Evolutionary conservation across 768 basidiomycete genomes (phyloP).

Genomic region (Serendipita sp.): DNA sequence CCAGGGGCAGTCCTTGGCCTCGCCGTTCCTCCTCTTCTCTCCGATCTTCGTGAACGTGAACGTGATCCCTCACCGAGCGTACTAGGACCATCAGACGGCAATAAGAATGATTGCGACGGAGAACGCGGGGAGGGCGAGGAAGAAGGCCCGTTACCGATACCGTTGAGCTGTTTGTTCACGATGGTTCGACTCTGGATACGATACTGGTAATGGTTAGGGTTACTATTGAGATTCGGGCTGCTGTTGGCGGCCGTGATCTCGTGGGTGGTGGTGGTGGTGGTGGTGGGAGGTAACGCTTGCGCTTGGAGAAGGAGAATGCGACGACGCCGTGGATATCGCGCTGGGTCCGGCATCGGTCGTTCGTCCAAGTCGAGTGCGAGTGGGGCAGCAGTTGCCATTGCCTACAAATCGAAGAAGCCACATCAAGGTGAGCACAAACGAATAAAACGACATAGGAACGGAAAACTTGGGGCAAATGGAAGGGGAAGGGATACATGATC

Average conservation of each 20-base stretch:
- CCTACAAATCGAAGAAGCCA: neutral
- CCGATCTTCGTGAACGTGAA: no score
- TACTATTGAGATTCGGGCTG: neutral
- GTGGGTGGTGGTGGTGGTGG: neutral
- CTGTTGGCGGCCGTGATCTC: neutral
- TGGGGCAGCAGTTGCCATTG: neutral
- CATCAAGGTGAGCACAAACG: neutral
- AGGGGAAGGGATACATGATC: neutral
- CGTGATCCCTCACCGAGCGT: no score
- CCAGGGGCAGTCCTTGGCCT: no score
- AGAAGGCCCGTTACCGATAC: no score
- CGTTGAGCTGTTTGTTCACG: no score
- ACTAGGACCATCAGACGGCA: no score
- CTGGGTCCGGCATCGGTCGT: neutral
- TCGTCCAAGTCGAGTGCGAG: constrained; percentile 4
- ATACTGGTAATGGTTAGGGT: no score
- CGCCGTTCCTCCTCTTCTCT: no score
- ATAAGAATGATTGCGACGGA: no score
- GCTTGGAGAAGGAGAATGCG: neutral
- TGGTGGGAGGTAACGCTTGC: neutral
- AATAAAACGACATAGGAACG: no score
- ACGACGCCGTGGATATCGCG: neutral
- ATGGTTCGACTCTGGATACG: no score
- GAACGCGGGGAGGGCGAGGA: no score
- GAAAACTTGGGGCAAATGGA: neutral